Conservation (phyloP, 192 early-diverging fungal species). For the Coemansia sp. region DNA sequence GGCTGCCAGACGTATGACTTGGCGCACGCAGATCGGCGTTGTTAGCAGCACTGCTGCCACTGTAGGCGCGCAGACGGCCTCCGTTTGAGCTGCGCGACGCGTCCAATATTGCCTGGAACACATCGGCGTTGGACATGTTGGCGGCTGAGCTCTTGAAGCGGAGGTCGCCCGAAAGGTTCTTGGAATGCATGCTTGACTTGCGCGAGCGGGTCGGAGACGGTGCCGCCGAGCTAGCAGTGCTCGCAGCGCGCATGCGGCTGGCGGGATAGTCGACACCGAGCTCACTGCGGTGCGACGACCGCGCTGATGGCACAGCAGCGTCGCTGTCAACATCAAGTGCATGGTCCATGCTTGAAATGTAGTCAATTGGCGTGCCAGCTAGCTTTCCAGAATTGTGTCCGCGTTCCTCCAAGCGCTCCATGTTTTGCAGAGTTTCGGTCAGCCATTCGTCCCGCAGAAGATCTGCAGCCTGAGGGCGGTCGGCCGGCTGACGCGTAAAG, state of each 20-base stretch:
- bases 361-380: constrained; percentile 13
- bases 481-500: constrained; percentile 66
- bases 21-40: neutral
- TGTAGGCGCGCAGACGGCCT: constrained; percentile 10
- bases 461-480: constrained; percentile 73
- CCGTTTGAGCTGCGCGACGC: constrained; percentile 1
- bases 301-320: neutral
- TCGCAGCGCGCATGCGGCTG: constrained; percentile 17
- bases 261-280: neutral
- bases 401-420: constrained; percentile 20
- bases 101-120: constrained; percentile 34
- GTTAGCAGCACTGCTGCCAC: constrained; percentile 4
- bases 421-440: constrained; percentile 29
- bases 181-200: constrained; percentile 31
- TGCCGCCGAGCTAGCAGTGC: constrained; percentile 19
- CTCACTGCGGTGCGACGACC: constrained; percentile 10
- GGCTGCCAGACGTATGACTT: constrained; percentile 31
- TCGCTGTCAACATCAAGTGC: neutral
- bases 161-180: constrained; percentile 35
- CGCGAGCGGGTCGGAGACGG: constrained; percentile 35
- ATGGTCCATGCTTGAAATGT: constrained; percentile 9
- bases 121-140: constrained; percentile 19
- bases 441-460: constrained; percentile 75
- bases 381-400: constrained; percentile 16
- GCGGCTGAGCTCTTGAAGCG: constrained; percentile 22